These are phyloP conservation scores for Diaporthe helianthi DNA, from an alignment of 2,329 filamentous ascomycete genomes.

Conservation along the genomic window DNA sequence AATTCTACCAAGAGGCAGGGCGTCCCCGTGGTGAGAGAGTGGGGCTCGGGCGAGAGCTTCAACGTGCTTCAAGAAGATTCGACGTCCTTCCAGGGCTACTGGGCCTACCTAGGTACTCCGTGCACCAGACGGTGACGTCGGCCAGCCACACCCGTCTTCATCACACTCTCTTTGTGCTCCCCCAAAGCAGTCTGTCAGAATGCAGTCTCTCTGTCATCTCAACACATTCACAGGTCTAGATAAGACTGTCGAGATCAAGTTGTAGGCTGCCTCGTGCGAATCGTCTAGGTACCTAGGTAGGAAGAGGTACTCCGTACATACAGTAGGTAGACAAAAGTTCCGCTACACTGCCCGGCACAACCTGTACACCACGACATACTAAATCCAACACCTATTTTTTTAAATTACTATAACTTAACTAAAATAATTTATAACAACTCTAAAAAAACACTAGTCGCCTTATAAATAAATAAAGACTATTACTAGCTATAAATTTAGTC, in stretches of 20 bases:
- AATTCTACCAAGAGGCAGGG: conserved; percentile 20
- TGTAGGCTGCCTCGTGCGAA: neutral
- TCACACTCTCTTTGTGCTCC: neutral
- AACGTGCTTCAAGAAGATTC: conserved; percentile 34
- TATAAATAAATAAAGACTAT: too few species aligned
- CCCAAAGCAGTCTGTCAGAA: neutral
- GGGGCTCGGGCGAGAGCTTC: conserved; percentile 23
- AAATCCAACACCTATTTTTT: too few species aligned
- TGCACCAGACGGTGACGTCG: conserved; percentile 11
- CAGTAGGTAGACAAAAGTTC: too few species aligned
- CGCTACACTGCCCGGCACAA: too few species aligned
- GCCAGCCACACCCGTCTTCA: neutral
- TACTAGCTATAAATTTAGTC: too few species aligned
- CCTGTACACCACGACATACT: too few species aligned
- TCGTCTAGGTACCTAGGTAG: neutral
- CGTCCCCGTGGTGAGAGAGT: conserved; percentile 27
- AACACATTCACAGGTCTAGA: neutral
- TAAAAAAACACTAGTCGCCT: too few species aligned
- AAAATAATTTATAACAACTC: too few species aligned
- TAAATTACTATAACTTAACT: too few species aligned
- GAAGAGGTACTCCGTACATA: neutral
- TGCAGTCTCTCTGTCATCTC: too few species aligned
- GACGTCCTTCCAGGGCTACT: conserved; percentile 21
- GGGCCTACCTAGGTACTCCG: too few species aligned
- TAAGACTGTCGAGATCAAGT: neutral